Percentiles rank a stretch among this genome's conserved stretches.
Conservation (phyloP, 306 rosid species). For the Mucuna pruriens region DNA sequence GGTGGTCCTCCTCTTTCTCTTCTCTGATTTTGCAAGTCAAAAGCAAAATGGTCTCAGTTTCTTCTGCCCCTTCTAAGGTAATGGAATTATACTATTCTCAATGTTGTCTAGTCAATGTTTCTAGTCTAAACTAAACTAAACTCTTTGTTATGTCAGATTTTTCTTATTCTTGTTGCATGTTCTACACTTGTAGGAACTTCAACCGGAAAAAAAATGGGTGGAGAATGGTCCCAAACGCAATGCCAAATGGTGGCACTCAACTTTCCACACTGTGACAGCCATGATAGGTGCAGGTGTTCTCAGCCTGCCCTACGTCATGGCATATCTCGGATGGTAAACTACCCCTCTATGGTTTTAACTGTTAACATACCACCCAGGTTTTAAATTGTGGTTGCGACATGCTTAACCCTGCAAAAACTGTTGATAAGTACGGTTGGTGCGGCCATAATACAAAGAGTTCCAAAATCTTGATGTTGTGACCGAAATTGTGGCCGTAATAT, state of each 20-base stretch:
- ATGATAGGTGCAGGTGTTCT: constrained; percentile 97
- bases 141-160: neutral
- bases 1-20: constrained; percentile 9
- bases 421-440: no score
- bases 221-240: constrained; percentile 59
- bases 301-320: constrained; percentile 93
- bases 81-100: neutral
- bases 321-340: constrained; percentile 89
- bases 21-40: constrained; percentile 26
- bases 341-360: neutral
- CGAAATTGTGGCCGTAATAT: no score
- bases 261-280: constrained; percentile 92
- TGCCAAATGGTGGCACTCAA: constrained; percentile 98
- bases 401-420: no score
- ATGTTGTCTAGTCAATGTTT: neutral
- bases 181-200: constrained; percentile 52
- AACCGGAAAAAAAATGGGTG: constrained; percentile 57
- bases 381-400: no score
- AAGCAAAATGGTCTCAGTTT: constrained; percentile 59
- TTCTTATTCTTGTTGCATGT: neutral
- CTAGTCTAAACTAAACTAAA: neutral
- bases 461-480: no score
- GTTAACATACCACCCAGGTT: neutral
- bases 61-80: constrained; percentile 69
- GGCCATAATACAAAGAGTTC: no score